Evolutionary conservation across 305 asterid species (phyloP), one percentile per base, ranked within the genome.

Genomic region (Fraxinus latifolia): DNA sequence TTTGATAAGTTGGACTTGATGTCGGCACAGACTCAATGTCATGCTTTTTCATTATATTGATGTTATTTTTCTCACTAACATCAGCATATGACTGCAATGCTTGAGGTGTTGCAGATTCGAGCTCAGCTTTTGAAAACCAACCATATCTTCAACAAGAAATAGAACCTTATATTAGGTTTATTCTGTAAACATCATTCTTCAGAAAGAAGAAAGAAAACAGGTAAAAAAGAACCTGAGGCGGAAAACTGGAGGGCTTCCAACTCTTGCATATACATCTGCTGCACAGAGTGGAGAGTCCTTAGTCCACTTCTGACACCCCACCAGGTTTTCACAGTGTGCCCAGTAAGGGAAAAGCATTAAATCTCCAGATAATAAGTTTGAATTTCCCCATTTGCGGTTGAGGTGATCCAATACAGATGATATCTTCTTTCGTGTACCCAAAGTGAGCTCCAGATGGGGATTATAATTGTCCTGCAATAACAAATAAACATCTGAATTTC

Each of bases 331-430:
- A 84, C 83, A 84, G 67, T 89, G 92, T 37, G 90, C 92, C 91
- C 89, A 89, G 86, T 91, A 94, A 53, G 99, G 98, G 70, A 96
- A 89, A 78, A 96, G 97, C 84, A 91, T 88, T 77, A 96, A 87
- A 58, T 96, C 97, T 79, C 91, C 90, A 80, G 83, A 74, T 76
- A 87, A 87, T 47, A 84, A 71, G 84, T 86, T 91, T 23, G 96
- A 87, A 82, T 83, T 89, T 33, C 98, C 96, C 98, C 99, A 96
- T 88, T 96, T 96, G 83, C 96, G 95, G 83, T 91, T 87, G 80
- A 96, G 97, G 90, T 96, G 99, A 81, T 96, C 99, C 86, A 94
- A 31, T 27, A 96, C 89, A 7, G 99, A 96, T 79, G 99, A 91
- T 87, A 96, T 90, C 87, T 91, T 96, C 92, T 94, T 96, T 74